Conservation (phyloP, 768 basidiomycete species). For the Crassisporium funariophilum region DNA sequence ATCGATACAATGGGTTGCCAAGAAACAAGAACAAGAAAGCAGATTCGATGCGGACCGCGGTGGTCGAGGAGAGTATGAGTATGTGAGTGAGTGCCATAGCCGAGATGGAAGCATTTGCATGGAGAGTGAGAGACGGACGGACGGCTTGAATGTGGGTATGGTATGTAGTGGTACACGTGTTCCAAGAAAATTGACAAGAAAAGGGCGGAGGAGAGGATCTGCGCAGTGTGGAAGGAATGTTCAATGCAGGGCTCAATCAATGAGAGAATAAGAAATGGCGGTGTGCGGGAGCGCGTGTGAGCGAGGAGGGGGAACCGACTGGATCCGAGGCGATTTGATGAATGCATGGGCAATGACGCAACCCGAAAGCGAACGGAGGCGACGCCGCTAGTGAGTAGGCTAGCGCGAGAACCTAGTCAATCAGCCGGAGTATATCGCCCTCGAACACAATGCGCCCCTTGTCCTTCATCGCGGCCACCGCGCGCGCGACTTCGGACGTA, state of each 20-base stretch:
- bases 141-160: neutral
- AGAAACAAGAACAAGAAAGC: neutral
- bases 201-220: neutral
- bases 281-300: too few relatives aligned
- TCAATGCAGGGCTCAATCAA: neutral
- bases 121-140: neutral
- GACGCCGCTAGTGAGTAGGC: too few relatives aligned
- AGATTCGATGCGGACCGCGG: neutral
- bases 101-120: neutral
- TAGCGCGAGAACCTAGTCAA: constrained; percentile 23
- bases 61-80: neutral
- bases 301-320: too few relatives aligned
- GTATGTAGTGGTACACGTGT: neutral
- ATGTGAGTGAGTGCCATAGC: neutral
- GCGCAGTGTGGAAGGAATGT: neutral
- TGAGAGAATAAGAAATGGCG: neutral
- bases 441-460: constrained; percentile 51
- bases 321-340: too few relatives aligned
- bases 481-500: constrained; percentile 65
- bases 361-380: too few relatives aligned
- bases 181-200: neutral
- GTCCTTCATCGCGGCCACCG: constrained; percentile 47
- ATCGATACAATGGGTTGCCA: neutral
- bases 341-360: too few relatives aligned
- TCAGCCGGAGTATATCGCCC: constrained; percentile 46